phyloP scores from a whole-genome alignment of 2,329 filamentous ascomycete genomes.

The Blastomyces emzantsi region DNA sequence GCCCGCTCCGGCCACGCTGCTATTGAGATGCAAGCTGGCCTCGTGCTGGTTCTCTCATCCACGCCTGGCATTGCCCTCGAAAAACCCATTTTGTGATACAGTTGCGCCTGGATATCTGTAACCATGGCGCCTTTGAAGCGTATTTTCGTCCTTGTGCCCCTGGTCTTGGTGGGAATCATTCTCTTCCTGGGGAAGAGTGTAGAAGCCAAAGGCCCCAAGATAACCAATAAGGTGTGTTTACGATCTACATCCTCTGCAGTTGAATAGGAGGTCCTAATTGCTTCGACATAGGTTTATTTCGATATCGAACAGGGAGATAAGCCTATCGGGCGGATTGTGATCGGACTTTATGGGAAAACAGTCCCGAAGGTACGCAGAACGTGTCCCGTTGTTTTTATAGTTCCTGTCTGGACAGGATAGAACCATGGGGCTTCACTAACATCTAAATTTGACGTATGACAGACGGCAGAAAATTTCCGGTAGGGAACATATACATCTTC shows the following conservation, averaged over 20 bases:
- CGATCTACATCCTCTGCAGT: neutral
- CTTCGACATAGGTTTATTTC: conserved; percentile 48
- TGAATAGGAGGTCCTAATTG: neutral
- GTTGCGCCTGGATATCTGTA: neutral
- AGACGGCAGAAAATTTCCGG: conserved; percentile 59
- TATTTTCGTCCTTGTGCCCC: conserved; percentile 60
- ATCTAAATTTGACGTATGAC: conserved; percentile 7
- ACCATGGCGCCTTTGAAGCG: conserved; percentile 67
- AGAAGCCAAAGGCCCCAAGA: conserved; percentile 83
- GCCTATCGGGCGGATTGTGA: conserved; percentile 50
- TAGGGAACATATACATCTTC: conserved; percentile 21
- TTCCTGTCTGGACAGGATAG: conserved; percentile 14
- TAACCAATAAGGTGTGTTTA: conserved; percentile 70
- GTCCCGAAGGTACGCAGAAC: conserved; percentile 48
- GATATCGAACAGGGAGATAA: conserved; percentile 57
- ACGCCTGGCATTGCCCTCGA: neutral
- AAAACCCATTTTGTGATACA: neutral
- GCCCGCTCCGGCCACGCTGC: neutral
- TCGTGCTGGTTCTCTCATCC: neutral
- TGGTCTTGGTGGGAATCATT: conserved; percentile 67
- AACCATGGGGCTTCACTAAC: conserved; percentile 1
- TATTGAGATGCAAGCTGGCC: conserved; percentile 31
- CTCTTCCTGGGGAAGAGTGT: conserved; percentile 66
- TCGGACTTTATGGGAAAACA: conserved; percentile 60
- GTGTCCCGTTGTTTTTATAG: conserved; percentile 4